Conservation (phyloP, 148 eudicot genomes). For the Limonium bicolor region DNA sequence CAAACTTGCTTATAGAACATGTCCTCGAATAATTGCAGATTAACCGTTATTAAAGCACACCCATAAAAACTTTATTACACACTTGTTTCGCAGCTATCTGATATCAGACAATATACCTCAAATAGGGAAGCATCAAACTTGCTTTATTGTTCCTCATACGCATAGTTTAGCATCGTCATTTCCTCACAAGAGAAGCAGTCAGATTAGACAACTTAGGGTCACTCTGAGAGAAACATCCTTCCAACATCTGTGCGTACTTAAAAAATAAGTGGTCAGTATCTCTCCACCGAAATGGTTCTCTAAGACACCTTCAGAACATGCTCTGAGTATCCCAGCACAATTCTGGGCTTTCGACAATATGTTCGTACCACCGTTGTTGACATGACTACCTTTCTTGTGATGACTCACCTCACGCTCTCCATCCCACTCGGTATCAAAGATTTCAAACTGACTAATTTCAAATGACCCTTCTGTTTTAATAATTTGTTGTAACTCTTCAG, state of each 20-base stretch:
- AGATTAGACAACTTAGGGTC: constrained; percentile 10
- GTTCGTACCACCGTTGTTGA: not conserved
- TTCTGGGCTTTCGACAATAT: constrained; percentile 21
- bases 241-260: constrained; percentile 23
- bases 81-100: too few relatives aligned
- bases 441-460: constrained; percentile 11
- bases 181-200: constrained; percentile 17
- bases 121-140: too few relatives aligned
- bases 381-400: not conserved
- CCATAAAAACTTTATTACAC: too few relatives aligned
- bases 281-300: constrained; percentile 35
- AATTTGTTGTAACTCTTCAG: constrained; percentile 27
- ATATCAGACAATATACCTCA: too few relatives aligned
- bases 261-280: constrained; percentile 38
- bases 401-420: not conserved
- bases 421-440: constrained; percentile 40
- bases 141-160: too few relatives aligned
- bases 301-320: constrained; percentile 45
- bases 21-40: too few relatives aligned
- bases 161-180: too few relatives aligned
- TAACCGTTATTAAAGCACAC: too few relatives aligned
- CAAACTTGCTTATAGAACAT: too few relatives aligned
- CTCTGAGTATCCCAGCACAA: constrained; percentile 38
- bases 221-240: constrained; percentile 14
- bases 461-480: constrained; percentile 49